These are phyloP conservation scores for Creolimax fragrantissima DNA, from an alignment of 78 protist genomes.

Conservation along the genomic window DNA sequence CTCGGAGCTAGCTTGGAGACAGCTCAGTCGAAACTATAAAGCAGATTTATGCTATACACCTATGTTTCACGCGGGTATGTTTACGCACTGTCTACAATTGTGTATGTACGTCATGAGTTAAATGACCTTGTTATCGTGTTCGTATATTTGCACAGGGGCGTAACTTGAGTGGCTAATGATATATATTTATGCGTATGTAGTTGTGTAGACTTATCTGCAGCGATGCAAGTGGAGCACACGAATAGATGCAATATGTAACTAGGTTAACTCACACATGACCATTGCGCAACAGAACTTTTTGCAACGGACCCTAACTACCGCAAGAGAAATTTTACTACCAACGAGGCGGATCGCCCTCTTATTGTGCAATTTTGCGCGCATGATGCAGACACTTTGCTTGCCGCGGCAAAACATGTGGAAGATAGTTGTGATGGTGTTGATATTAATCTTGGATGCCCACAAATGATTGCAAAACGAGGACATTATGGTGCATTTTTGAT, in stretches of 20 bases:
- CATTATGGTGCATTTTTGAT: conserved; percentile 56
- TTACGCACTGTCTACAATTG: background rate
- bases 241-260: background rate
- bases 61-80: conserved; percentile 24
- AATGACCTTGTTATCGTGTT: background rate
- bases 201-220: too few species aligned
- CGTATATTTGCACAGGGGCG: background rate
- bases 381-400: conserved; percentile 43
- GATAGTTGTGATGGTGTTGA: conserved; percentile 36
- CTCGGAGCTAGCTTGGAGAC: conserved; percentile 63
- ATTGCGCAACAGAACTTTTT: background rate
- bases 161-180: too few species aligned
- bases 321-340: background rate
- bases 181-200: too few species aligned
- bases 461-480: conserved; percentile 51
- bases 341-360: conserved; percentile 49
- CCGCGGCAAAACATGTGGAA: conserved; percentile 37
- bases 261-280: background rate
- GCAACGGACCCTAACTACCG: background rate
- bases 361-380: conserved; percentile 55
- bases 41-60: conserved; percentile 50
- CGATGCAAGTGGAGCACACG: background rate
- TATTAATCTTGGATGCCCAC: conserved; percentile 77
- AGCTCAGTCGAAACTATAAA: conserved; percentile 33
- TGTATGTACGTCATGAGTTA: background rate